Evolutionary conservation across 1,139 yeast species (phyloP).

Genomic region (Blastobotrys proliferans): DNA sequence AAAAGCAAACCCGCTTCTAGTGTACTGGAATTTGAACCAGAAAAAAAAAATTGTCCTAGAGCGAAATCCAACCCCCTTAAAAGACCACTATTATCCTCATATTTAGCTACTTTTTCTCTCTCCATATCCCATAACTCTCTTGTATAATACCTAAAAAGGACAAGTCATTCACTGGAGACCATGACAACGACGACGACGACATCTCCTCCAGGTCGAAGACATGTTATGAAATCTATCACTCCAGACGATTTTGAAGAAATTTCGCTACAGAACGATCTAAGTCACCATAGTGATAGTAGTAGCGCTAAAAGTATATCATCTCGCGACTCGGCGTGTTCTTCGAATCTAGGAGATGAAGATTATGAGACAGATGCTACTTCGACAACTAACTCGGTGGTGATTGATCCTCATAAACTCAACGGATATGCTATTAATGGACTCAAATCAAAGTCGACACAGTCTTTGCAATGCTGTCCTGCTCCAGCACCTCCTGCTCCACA

Average conservation of each 20-base stretch:
- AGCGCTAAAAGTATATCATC: constrained; percentile 13
- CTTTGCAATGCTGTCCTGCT: neutral
- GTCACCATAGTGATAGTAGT: neutral
- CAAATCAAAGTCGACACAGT: constrained; percentile 16
- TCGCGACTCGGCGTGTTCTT: constrained; percentile 13
- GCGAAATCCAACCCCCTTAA: no score
- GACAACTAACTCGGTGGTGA: constrained; percentile 10
- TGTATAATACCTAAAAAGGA: no score
- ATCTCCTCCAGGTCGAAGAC: no score
- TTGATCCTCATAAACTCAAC: constrained; percentile 20
- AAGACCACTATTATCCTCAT: no score
- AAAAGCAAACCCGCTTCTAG: no score
- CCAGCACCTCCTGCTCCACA: neutral
- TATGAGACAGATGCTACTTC: constrained; percentile 13
- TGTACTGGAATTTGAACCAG: no score
- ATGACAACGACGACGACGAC: no score
- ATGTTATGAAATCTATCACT: no score
- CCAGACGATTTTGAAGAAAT: constrained; percentile 30
- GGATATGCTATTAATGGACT: constrained; percentile 24
- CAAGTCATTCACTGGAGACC: no score
- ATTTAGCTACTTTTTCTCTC: no score
- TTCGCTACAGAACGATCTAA: constrained; percentile 17
- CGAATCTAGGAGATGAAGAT: constrained; percentile 12
- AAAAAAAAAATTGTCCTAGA: no score
- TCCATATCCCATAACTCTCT: no score